A percentile compares a stretch with the other conserved stretches of the same genome.
These are phyloP conservation scores for Colletotrichum tabaci DNA, from an alignment of 2,329 filamentous ascomycete species.

Conservation along the genomic window DNA sequence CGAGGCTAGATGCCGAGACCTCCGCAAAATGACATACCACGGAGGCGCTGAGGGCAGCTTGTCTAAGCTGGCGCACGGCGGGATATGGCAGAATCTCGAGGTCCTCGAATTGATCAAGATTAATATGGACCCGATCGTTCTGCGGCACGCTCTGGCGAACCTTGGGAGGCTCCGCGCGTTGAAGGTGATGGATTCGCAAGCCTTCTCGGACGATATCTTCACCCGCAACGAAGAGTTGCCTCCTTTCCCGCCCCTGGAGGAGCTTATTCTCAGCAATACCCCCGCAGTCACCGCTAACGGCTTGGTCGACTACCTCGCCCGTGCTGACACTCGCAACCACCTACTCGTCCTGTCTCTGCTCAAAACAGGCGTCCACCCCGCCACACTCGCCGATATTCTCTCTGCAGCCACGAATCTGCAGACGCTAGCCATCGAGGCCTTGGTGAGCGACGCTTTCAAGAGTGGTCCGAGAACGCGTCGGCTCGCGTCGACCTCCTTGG, in stretches of 20 bases:
- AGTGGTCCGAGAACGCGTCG: conserved; percentile 67
- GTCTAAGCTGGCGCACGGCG: conserved; percentile 75
- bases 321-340: conserved; percentile 69
- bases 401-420: conserved; percentile 70
- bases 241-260: conserved; percentile 81
- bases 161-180: conserved; percentile 80
- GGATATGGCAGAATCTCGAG: conserved; percentile 79
- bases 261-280: conserved; percentile 80
- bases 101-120: conserved; percentile 79
- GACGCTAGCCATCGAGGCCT: conserved; percentile 69
- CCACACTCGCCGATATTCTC: conserved; percentile 73
- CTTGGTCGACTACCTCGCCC: conserved; percentile 77
- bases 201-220: conserved; percentile 85
- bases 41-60: conserved; percentile 84
- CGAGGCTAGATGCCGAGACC: conserved; percentile 84
- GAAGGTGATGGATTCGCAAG: conserved; percentile 78
- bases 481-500: conserved; percentile 78
- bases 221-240: conserved; percentile 75
- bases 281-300: conserved; percentile 81
- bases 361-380: conserved; percentile 78
- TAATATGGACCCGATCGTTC: conserved; percentile 77
- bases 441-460: conserved; percentile 66
- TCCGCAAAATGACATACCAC: conserved; percentile 91
- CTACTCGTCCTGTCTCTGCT: conserved; percentile 80
- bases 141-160: conserved; percentile 79